Conservation (phyloP, 116 monocot species). For the Dioscorea cayenensis region DNA sequence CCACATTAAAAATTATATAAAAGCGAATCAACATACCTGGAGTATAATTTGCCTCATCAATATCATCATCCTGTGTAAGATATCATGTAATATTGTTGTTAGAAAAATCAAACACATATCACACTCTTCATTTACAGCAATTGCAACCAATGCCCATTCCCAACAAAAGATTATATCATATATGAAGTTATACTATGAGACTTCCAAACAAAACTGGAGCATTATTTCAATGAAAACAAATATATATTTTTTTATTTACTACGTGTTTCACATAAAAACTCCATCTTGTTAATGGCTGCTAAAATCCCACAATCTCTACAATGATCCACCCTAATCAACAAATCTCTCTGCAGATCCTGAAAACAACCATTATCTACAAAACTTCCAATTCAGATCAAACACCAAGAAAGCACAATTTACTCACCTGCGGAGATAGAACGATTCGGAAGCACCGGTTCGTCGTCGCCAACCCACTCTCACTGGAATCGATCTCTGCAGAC, state of each 20-base stretch:
- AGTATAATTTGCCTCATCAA: conserved; percentile 57
- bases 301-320: no score
- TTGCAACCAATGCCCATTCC: neutral
- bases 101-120: neutral
- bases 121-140: neutral
- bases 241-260: neutral
- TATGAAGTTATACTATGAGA: neutral
- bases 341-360: neutral
- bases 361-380: neutral
- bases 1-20: neutral
- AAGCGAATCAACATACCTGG: conserved; percentile 45
- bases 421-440: conserved; percentile 63
- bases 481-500: conserved; percentile 57
- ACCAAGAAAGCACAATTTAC: neutral
- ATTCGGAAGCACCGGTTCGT: conserved; percentile 73
- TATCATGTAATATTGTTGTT: neutral
- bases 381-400: neutral
- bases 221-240: neutral
- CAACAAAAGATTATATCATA: no score
- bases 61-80: conserved; percentile 61
- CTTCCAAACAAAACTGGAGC: neutral
- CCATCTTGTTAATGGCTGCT: no score
- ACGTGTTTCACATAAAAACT: no score
- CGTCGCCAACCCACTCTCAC: conserved; percentile 71
- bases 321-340: neutral